Evolutionary conservation across 177 flowering plant species (phyloP), one percentile per base, ranked within the genome.

Genomic region (Tripterygium wilfordii): DNA sequence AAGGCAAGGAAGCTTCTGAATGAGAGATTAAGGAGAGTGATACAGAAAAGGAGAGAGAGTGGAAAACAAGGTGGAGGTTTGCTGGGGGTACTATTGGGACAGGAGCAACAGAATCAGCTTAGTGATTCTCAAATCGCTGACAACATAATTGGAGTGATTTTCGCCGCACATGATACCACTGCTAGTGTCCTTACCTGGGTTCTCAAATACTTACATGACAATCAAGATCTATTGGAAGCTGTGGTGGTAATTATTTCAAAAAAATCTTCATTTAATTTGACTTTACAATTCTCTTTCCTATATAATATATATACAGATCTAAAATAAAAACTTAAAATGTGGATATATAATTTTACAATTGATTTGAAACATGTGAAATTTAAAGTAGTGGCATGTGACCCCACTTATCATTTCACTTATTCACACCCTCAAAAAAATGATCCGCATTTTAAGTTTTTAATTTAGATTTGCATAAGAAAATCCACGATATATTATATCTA

Each of bases 101-200:
- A 74, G 13, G 50, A 58, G 31, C 46, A 68, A 22, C 13, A n/a
- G 15, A 23, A 60, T n/a, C 33, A 61, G 7, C 73, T 88, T 0
- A 81, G 62, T 15, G 91, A 88, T 39, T 56, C 70, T 41, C 89
- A 85, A 50, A 70, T 88, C 8, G 80, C 86, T 5, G 96, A 88
- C 59, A 85, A 88, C 42, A 67, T 88, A 31, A 85, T 88, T 13
- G 96, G 96, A 32, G 83, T 85, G 0, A 79, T 88, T 14, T 88
- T 88, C 36, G 96, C 96, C 22, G 96, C 96, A 27, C 95, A 76
- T 18, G 96, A 88, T 39, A 88, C 96, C 0, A 88, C 96, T 16
- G 96, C 95, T 0, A 79, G 83, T 55, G 79, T 69, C 19, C 68
- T 83, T 20, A 85, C 96, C 0, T 88, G 96, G 96, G 40, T 80